Evolutionary conservation across 768 basidiomycete species (phyloP).

Genomic region (Trametes maxima): DNA sequence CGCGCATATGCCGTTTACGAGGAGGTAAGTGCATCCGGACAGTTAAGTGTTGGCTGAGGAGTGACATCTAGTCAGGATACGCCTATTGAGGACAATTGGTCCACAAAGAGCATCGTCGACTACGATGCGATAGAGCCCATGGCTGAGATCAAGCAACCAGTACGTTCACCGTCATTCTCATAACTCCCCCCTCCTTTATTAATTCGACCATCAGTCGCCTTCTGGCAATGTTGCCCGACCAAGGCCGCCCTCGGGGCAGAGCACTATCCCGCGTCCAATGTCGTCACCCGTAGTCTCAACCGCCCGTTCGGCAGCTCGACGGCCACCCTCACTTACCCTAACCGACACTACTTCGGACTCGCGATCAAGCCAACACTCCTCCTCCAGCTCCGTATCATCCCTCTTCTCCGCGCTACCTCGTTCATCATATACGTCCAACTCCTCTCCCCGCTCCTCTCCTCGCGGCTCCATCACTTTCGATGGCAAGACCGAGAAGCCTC

Average conservation of each 20-base stretch:
- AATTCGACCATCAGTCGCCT: background rate
- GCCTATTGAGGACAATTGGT: slow-evolving; percentile 19
- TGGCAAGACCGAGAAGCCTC: slow-evolving; percentile 10
- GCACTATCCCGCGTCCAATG: slow-evolving; percentile 13
- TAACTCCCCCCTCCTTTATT: background rate
- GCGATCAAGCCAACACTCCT: slow-evolving; percentile 13
- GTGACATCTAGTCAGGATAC: slow-evolving; percentile 6
- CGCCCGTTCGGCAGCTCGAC: slow-evolving; percentile 1
- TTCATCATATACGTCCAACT: slow-evolving; percentile 15
- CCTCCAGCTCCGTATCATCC: slow-evolving; percentile 17
- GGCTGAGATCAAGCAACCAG: slow-evolving; percentile 1
- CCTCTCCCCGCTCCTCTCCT: slow-evolving; percentile 14
- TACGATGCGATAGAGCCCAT: slow-evolving; percentile 12
- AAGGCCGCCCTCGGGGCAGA: slow-evolving; percentile 15
- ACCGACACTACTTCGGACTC: slow-evolving; percentile 4
- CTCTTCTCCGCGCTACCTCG: slow-evolving; percentile 22
- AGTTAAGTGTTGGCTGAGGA: background rate
- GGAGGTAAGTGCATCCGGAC: background rate
- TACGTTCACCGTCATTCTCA: background rate
- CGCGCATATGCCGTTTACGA: slow-evolving; percentile 18
- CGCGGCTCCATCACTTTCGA: slow-evolving; percentile 11
- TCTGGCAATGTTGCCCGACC: slow-evolving; percentile 1
- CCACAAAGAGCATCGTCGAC: slow-evolving; percentile 22
- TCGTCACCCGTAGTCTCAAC: slow-evolving; percentile 16
- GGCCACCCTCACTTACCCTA: slow-evolving; percentile 17